These are phyloP conservation scores for Xylaria sp. DNA, from an alignment of 2,329 filamentous ascomycete species.

Conservation along the genomic window DNA sequence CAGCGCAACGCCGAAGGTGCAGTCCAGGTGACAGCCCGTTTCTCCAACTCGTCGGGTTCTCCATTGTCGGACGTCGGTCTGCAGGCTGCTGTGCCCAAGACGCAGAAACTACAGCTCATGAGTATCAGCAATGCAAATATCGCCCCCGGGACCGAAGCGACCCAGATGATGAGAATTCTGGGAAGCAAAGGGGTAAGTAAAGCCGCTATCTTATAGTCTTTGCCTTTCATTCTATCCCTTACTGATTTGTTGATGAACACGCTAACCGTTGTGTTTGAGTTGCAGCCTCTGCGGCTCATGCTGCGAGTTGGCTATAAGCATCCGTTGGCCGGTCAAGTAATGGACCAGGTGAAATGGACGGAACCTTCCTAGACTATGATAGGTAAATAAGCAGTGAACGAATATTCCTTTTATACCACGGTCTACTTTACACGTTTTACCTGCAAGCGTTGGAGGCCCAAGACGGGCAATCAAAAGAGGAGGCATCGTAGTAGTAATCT, in stretches of 20 bases:
- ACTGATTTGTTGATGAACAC: background rate
- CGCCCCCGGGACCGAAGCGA: slow-evolving; percentile 78
- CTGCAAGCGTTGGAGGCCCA: no score
- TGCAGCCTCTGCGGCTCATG: slow-evolving; percentile 80
- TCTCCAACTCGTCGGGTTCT: slow-evolving; percentile 74
- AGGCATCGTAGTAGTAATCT: no score
- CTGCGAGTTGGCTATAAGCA: slow-evolving; percentile 83
- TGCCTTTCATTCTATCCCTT: background rate
- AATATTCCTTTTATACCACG: background rate
- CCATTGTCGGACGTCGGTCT: slow-evolving; percentile 77
- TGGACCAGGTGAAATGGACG: slow-evolving; percentile 96
- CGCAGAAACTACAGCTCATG: slow-evolving; percentile 90
- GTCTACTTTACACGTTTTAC: background rate
- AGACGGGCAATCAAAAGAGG: no score
- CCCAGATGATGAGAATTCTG: slow-evolving; percentile 86
- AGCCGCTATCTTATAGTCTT: slow-evolving; percentile 51
- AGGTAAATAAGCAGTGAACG: slow-evolving; percentile 5
- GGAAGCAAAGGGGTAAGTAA: slow-evolving; percentile 85
- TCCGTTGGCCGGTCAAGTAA: slow-evolving; percentile 70
- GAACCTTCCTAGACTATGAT: slow-evolving; percentile 62
- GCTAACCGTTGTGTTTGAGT: slow-evolving; percentile 13
- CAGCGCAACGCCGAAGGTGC: slow-evolving; percentile 80
- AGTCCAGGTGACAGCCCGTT: slow-evolving; percentile 82
- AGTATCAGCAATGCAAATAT: slow-evolving; percentile 85
- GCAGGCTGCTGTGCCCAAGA: slow-evolving; percentile 95